Conservation (phyloP, 169 alveolate species). For the Blepharisma undulans region DNA sequence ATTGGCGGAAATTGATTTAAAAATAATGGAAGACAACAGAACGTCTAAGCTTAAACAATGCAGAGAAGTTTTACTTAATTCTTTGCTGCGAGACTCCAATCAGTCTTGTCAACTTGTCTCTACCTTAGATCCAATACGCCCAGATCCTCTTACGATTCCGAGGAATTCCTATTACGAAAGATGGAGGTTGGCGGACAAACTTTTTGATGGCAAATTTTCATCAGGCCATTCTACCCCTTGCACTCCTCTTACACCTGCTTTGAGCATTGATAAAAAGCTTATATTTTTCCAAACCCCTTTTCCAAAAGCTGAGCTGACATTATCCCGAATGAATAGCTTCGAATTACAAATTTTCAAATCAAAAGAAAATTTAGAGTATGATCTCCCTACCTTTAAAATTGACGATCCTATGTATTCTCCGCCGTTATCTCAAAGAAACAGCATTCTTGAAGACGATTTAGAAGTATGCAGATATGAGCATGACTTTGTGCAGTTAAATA, state of each 20-base stretch:
- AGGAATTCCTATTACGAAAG: not conserved
- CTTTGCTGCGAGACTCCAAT: not conserved
- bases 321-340: not conserved
- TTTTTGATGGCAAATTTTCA: conserved; percentile 17
- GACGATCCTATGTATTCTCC: not conserved
- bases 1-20: not conserved
- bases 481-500: conserved; percentile 47
- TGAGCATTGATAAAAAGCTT: not conserved
- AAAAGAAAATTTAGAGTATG: not conserved
- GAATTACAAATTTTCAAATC: not conserved
- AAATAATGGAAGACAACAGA: not conserved
- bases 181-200: not conserved
- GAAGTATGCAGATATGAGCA: conserved; percentile 46
- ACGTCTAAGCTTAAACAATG: not conserved
- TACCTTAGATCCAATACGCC: not conserved
- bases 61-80: not conserved
- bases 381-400: not conserved
- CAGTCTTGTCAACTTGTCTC: not conserved
- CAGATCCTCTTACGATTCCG: not conserved
- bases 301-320: not conserved
- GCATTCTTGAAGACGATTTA: not conserved
- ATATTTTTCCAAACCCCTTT: not conserved
- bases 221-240: conserved; percentile 23
- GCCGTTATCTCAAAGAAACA: conserved; percentile 7
- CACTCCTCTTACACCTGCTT: conserved; percentile 12